Percentiles rank a stretch among this genome's conserved stretches.
Conservation (phyloP, 257 asterid genomes). For the Penstemon eatonii region DNA sequence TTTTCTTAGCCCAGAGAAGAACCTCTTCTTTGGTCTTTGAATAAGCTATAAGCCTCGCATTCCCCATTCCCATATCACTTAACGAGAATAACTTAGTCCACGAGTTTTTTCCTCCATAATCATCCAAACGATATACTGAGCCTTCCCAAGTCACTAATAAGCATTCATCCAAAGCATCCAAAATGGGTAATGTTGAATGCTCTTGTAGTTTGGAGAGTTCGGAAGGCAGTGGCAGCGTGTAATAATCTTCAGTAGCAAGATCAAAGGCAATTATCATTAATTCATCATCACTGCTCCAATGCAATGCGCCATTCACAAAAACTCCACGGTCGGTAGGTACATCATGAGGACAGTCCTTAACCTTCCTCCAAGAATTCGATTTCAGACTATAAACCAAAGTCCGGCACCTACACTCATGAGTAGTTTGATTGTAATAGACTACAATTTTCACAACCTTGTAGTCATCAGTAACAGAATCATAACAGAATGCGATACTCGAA, state of each 20-base stretch:
- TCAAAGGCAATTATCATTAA: conserved; percentile 6
- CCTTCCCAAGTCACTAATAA: background rate
- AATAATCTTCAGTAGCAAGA: conserved; percentile 17
- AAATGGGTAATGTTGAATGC: no score
- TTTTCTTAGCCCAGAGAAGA: background rate
- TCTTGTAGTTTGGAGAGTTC: no score
- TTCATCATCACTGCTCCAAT: background rate
- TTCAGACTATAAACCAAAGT: conserved; percentile 20
- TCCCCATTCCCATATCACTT: no score
- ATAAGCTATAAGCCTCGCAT: conserved; percentile 22
- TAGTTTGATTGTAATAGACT: no score
- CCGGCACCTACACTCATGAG: no score
- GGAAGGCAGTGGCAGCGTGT: background rate
- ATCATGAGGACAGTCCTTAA: background rate
- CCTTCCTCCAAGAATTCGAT: conserved; percentile 11
- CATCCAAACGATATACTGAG: background rate
- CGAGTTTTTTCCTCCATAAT: background rate
- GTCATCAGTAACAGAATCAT: background rate
- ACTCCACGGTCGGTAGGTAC: background rate
- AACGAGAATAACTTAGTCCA: conserved; percentile 14
- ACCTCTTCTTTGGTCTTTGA: conserved; percentile 6
- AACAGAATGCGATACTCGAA: background rate
- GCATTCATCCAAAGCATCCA: conserved; percentile 5
- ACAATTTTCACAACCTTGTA: background rate
- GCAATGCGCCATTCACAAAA: conserved; percentile 13